Evolutionary conservation across 371 early-diverging fungal species (phyloP).

Genomic region (Fennellomyces sp.): DNA sequence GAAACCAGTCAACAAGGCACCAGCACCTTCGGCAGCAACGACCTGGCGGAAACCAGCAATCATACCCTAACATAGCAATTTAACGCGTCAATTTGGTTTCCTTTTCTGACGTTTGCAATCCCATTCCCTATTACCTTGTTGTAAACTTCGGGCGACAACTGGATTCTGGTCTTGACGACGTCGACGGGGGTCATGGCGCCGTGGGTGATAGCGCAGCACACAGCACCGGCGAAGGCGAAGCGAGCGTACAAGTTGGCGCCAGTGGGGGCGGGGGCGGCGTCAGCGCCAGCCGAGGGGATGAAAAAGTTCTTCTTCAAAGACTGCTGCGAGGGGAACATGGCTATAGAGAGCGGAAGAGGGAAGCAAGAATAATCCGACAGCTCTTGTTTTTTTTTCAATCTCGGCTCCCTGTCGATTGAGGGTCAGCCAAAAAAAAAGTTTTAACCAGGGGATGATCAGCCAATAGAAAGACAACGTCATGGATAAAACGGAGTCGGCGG

Average conservation of each 20-base stretch:
- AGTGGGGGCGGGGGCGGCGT: slow-evolving; percentile 57
- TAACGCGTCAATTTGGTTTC: not conserved
- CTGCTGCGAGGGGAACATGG: slow-evolving; percentile 47
- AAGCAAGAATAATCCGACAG: not conserved
- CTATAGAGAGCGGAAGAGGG: slow-evolving; percentile 1
- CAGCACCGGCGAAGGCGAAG: slow-evolving; percentile 76
- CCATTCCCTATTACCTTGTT: slow-evolving; percentile 28
- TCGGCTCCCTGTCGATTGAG: slow-evolving; percentile 6
- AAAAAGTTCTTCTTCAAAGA: slow-evolving; percentile 50
- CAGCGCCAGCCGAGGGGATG: slow-evolving; percentile 48
- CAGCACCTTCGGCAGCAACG: slow-evolving; percentile 80
- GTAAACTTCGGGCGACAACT: slow-evolving; percentile 68
- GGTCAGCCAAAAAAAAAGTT: slow-evolving; percentile 9
- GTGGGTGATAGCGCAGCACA: slow-evolving; percentile 78
- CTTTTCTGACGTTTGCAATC: too few species aligned
- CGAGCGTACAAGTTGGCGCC: slow-evolving; percentile 71
- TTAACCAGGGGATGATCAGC: slow-evolving; percentile 2
- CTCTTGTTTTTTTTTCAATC: slow-evolving; percentile 7
- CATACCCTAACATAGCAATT: slow-evolving; percentile 40
- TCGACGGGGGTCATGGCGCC: slow-evolving; percentile 70
- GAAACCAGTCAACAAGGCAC: slow-evolving; percentile 85
- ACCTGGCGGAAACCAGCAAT: slow-evolving; percentile 71
- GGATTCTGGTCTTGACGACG: slow-evolving; percentile 73
- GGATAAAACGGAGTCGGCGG: not conserved
- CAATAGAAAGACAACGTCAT: not conserved